Evolutionary conservation across 192 early-diverging fungal genomes (phyloP).

Genomic region (Podila horticola): DNA sequence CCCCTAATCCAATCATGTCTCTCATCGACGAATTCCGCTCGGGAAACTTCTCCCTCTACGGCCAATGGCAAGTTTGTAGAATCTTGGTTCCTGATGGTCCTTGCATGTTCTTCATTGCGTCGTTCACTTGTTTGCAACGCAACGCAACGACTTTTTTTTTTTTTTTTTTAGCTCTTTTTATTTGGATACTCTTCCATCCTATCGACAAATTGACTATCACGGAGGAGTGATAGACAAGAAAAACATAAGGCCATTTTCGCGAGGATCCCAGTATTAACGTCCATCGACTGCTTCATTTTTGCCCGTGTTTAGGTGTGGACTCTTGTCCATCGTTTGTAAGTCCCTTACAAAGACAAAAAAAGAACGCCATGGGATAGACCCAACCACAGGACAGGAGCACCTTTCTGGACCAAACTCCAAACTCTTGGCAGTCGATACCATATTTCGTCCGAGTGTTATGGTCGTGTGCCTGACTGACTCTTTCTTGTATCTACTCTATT

Average conservation of each 20-base stretch:
- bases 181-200: too few species aligned
- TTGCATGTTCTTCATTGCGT: too few species aligned
- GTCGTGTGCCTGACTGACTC: not conserved
- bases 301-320: constrained; percentile 46
- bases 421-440: not conserved
- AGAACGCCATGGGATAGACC: not conserved
- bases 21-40: constrained; percentile 58
- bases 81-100: not conserved
- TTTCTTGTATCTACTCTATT: not conserved
- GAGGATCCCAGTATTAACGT: not conserved
- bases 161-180: not conserved
- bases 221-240: not conserved
- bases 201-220: too few species aligned
- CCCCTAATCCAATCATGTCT: constrained; percentile 36
- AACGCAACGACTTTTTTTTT: too few species aligned
- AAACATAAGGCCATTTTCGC: not conserved
- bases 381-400: not conserved
- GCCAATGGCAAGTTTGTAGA: constrained; percentile 56
- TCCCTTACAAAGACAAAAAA: not conserved
- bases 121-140: too few species aligned
- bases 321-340: constrained; percentile 59
- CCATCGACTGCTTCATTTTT: not conserved
- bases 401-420: constrained; percentile 1
- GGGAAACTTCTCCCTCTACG: constrained; percentile 62
- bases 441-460: too few species aligned